phyloP scores from a whole-genome alignment of 345 rosid genomes.

The Eutrema heterophyllum region DNA sequence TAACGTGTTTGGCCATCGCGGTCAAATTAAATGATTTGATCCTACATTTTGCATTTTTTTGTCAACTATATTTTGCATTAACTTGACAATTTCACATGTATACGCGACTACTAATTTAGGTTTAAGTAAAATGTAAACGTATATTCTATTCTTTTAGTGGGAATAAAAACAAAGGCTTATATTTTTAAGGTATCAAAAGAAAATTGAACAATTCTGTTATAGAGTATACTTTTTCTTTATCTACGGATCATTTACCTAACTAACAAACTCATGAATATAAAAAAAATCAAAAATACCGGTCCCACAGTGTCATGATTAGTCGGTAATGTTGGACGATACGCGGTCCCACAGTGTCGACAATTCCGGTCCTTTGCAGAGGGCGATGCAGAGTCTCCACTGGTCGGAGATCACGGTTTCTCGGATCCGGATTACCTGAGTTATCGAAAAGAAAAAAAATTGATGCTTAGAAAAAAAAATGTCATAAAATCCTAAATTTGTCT shows the following conservation, averaged over 20 bases:
- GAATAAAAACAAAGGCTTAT: background rate
- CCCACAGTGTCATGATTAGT: too few relatives aligned
- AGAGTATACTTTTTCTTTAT: background rate
- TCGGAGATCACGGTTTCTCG: too few relatives aligned
- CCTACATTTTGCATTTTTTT: background rate
- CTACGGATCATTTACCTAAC: background rate
- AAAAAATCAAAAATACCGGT: too few relatives aligned
- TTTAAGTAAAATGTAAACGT: background rate
- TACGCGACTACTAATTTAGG: background rate
- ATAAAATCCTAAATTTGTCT: too few relatives aligned
- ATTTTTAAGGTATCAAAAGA: background rate
- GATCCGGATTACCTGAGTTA: too few relatives aligned
- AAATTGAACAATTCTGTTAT: background rate
- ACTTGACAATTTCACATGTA: background rate
- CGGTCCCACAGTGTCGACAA: too few relatives aligned
- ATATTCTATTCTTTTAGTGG: background rate
- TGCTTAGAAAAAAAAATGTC: too few relatives aligned
- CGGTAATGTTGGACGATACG: too few relatives aligned
- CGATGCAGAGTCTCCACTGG: too few relatives aligned
- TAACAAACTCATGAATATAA: background rate
- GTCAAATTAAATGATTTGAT: slow-evolving; percentile 30
- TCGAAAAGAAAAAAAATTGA: too few relatives aligned
- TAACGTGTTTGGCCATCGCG: slow-evolving; percentile 29
- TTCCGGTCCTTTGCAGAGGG: too few relatives aligned
- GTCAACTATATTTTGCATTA: background rate